A percentile compares a stretch with the other conserved stretches of the same genome.
These are phyloP conservation scores for Viridothelium virens DNA, from an alignment of 495 filamentous ascomycete species.

Conservation along the genomic window DNA sequence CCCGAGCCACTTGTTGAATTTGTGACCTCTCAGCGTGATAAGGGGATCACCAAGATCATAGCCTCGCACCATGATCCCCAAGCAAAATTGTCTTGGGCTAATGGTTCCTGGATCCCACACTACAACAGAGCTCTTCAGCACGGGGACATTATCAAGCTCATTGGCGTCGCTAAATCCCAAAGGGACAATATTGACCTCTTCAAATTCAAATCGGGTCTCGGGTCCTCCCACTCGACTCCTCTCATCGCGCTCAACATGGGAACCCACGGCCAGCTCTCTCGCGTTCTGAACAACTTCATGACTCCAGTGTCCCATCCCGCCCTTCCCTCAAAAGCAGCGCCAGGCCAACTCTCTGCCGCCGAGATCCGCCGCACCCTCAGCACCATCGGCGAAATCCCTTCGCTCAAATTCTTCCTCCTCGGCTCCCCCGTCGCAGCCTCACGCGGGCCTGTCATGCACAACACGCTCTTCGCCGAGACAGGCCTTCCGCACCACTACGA, in stretches of 20 bases:
- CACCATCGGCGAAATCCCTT: conserved; percentile 69
- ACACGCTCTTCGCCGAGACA: conserved; percentile 65
- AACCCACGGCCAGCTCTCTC: conserved; percentile 72
- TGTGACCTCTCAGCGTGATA: conserved; percentile 50
- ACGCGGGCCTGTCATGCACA: conserved; percentile 82
- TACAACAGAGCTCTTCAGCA: conserved; percentile 81
- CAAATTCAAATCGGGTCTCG: conserved; percentile 72
- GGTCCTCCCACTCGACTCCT: conserved; percentile 57
- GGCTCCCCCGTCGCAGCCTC: conserved; percentile 75
- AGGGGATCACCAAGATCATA: conserved; percentile 73
- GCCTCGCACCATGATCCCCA: conserved; percentile 90
- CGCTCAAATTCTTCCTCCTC: conserved; percentile 76
- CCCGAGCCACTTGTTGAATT: conserved; percentile 61
- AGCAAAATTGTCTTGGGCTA: conserved; percentile 72
- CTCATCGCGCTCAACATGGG: conserved; percentile 98
- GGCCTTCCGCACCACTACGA: conserved; percentile 85
- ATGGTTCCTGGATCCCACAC: conserved; percentile 71
- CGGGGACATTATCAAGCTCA: conserved; percentile 90
- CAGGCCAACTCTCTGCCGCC: conserved; percentile 83
- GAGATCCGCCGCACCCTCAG: conserved; percentile 76
- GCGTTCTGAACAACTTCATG: conserved; percentile 85
- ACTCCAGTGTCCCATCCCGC: conserved; percentile 90
- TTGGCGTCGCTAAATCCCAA: conserved; percentile 68
- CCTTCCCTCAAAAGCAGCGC: conserved; percentile 85
- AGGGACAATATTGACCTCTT: conserved; percentile 81